Conservation (phyloP, 2,329 filamentous ascomycete species). For the Samsoniella hepiali region DNA sequence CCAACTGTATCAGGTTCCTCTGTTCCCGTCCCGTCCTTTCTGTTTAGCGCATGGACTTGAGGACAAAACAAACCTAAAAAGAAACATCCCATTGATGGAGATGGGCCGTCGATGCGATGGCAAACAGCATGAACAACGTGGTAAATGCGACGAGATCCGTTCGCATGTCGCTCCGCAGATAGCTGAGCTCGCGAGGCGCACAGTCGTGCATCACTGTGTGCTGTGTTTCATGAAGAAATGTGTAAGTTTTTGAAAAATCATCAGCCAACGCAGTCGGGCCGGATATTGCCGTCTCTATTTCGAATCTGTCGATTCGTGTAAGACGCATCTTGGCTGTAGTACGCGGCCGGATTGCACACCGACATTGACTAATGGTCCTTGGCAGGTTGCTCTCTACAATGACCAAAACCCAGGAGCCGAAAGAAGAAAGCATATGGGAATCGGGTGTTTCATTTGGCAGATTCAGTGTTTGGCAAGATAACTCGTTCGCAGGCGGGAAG, state of each 20-base stretch:
- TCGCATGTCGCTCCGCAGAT: constrained; percentile 1
- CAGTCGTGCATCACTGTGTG: neutral
- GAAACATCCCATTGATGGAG: neutral
- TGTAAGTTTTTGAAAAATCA: neutral
- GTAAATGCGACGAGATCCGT: constrained; percentile 6
- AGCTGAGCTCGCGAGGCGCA: neutral
- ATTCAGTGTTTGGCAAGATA: neutral
- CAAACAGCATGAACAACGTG: neutral
- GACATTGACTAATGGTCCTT: neutral
- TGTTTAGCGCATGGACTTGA: neutral
- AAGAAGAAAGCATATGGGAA: neutral
- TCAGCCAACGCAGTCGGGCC: neutral
- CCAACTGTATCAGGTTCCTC: constrained; percentile 4
- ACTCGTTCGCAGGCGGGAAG: neutral
- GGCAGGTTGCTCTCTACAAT: neutral
- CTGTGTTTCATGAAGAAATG: neutral
- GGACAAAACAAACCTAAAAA: neutral
- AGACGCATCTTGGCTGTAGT: neutral
- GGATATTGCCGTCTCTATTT: neutral
- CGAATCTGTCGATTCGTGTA: neutral
- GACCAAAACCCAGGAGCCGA: neutral
- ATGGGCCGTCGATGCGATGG: constrained; percentile 8
- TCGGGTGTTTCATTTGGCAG: neutral
- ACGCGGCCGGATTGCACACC: neutral
- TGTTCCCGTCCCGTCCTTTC: neutral